Evolutionary conservation across 805 yeast species (phyloP).

Genomic region (Sugiyamaella boreocaroliniensis): DNA sequence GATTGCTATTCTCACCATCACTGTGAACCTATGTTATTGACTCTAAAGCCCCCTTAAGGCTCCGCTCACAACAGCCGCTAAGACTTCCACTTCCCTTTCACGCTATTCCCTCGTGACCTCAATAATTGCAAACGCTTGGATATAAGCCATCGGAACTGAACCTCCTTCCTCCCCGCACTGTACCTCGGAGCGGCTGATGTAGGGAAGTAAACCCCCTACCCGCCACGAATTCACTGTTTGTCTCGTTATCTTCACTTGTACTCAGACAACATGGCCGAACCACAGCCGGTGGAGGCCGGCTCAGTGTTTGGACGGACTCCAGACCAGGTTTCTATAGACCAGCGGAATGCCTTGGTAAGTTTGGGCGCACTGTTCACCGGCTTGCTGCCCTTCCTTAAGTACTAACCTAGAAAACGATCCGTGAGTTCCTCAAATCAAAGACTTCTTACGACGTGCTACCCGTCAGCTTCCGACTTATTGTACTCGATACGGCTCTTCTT

Average conservation of each 20-base stretch:
- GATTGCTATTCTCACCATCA: no score
- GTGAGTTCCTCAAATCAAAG: constrained; percentile 77
- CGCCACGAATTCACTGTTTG: background rate
- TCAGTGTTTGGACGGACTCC: background rate
- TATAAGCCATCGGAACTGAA: no score
- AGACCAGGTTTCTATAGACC: constrained; percentile 13
- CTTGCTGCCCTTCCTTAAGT: background rate
- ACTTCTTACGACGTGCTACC: constrained; percentile 96
- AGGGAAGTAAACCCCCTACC: background rate
- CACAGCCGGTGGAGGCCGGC: background rate
- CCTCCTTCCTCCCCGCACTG: background rate
- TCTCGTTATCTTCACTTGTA: background rate
- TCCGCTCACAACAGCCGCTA: no score
- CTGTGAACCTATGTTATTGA: no score
- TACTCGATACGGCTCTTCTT: constrained; percentile 81
- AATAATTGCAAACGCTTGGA: no score
- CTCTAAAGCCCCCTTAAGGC: no score
- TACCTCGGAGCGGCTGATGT: background rate
- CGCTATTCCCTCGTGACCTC: no score
- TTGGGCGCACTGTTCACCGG: background rate
- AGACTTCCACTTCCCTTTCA: no score
- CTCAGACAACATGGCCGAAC: background rate
- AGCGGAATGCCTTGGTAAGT: constrained; percentile 13
- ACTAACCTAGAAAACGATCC: constrained; percentile 69
- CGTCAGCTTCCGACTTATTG: constrained; percentile 86